phyloP scores from a whole-genome alignment of 108 stramenopile species.

The Cyclostephanos invisitatus region DNA sequence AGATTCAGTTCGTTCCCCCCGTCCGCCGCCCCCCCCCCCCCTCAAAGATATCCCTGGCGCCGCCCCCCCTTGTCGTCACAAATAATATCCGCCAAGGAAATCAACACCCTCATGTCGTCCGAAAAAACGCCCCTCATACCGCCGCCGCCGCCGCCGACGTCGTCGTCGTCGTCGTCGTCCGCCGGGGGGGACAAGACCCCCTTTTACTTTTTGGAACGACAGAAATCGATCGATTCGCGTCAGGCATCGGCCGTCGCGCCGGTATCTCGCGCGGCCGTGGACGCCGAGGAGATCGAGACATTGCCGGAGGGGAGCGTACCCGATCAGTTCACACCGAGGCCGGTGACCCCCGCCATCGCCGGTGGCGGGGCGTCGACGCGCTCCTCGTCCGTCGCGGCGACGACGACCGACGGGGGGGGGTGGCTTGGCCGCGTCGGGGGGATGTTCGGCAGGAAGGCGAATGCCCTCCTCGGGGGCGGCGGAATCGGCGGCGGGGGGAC shows the following conservation, averaged over 20 bases:
- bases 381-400: background rate
- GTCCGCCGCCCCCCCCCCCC: too few species aligned
- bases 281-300: slow-evolving; percentile 52
- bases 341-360: slow-evolving; percentile 5
- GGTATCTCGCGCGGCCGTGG: slow-evolving; percentile 5
- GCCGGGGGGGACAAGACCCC: slow-evolving; percentile 37
- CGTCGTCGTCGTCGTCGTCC: too few species aligned
- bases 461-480: slow-evolving; percentile 18
- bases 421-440: too few species aligned
- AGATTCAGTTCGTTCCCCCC: too few species aligned
- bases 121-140: slow-evolving; percentile 39
- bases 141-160: slow-evolving; percentile 28
- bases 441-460: slow-evolving; percentile 52
- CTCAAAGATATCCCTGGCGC: too few species aligned
- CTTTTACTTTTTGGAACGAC: slow-evolving; percentile 43
- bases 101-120: slow-evolving; percentile 21
- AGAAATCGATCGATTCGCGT: slow-evolving; percentile 13
- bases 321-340: slow-evolving; percentile 52
- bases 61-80: too few species aligned
- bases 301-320: slow-evolving; percentile 48
- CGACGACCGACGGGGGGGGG: too few species aligned
- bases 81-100: too few species aligned
- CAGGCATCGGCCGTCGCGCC: background rate
- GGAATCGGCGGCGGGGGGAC: slow-evolving; percentile 7
- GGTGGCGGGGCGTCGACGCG: too few species aligned